Conservation (phyloP, 2,329 filamentous ascomycete species). For the Phoma sp. region DNA sequence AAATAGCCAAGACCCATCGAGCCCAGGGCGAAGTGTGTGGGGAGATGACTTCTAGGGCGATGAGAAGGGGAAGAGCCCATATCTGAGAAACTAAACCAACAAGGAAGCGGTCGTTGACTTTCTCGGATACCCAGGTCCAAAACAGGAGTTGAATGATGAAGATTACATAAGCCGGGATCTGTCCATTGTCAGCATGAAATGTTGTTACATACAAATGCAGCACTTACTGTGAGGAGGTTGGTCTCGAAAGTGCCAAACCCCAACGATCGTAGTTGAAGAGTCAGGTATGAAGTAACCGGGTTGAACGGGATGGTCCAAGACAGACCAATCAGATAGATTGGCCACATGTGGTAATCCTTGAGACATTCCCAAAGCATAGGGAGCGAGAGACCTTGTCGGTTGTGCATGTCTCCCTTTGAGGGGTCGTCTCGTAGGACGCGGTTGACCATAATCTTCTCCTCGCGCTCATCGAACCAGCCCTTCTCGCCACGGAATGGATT, state of each 20-base stretch:
- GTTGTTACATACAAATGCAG: not conserved
- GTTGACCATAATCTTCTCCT: constrained; percentile 75
- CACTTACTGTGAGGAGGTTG: constrained; percentile 45
- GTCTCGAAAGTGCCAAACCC: constrained; percentile 49
- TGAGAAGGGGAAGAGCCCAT: constrained; percentile 49
- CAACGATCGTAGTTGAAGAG: constrained; percentile 42
- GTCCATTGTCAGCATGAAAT: not conserved
- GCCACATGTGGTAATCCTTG: constrained; percentile 63
- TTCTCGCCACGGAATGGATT: constrained; percentile 62
- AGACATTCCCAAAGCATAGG: constrained; percentile 58
- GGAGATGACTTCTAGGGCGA: constrained; percentile 46
- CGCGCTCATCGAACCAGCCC: constrained; percentile 71
- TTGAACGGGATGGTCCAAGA: constrained; percentile 44
- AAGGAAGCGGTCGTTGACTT: constrained; percentile 59
- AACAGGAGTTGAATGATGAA: constrained; percentile 58
- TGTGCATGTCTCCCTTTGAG: constrained; percentile 67
- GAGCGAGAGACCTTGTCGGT: constrained; percentile 60
- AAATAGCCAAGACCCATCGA: constrained; percentile 47
- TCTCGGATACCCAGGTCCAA: constrained; percentile 59
- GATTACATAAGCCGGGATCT: constrained; percentile 55
- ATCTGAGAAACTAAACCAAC: constrained; percentile 51
- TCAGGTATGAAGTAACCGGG: constrained; percentile 44
- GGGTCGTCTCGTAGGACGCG: constrained; percentile 63
- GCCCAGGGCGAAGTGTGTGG: constrained; percentile 44
- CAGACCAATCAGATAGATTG: constrained; percentile 47